phyloP scores from a whole-genome alignment of 768 basidiomycete genomes.

The Botryobasidium botryosum region DNA sequence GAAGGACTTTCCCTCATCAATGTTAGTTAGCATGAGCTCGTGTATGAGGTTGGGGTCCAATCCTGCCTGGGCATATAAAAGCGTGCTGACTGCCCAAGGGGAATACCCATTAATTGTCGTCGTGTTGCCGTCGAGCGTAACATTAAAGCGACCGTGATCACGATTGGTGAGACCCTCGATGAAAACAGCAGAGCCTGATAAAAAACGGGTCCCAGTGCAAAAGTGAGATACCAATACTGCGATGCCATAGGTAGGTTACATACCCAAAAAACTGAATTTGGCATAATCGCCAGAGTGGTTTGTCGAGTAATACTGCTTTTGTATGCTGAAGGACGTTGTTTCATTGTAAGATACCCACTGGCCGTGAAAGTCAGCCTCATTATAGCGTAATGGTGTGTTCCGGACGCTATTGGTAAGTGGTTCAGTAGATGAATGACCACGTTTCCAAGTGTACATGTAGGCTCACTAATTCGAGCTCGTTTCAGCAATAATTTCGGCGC shows the following conservation, averaged over 20 bases:
- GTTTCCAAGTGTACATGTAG: not conserved
- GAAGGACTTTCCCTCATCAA: constrained; percentile 29
- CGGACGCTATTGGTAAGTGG: not conserved
- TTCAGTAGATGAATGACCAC: not conserved
- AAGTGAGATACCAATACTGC: not conserved
- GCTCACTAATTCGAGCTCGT: not conserved
- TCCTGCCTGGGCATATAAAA: constrained; percentile 41
- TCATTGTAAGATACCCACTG: not conserved
- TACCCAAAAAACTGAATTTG: not conserved
- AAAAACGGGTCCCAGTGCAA: too few species aligned
- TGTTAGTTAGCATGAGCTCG: constrained; percentile 37
- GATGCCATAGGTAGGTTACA: not conserved
- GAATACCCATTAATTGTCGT: constrained; percentile 31
- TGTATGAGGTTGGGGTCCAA: constrained; percentile 36
- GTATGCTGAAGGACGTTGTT: too few species aligned
- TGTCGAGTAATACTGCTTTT: not conserved
- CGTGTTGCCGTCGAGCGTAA: constrained; percentile 35
- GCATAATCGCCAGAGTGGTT: not conserved
- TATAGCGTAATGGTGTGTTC: not conserved
- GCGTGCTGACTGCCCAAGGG: constrained; percentile 21
- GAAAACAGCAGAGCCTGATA: constrained; percentile 33
- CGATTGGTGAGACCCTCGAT: constrained; percentile 45
- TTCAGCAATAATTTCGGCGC: not conserved
- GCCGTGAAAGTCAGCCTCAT: not conserved
- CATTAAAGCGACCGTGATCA: constrained; percentile 38